Base-by-base conservation (phyloP, 208 protist genomes). In the Kentomonas sorsogonicus region DNA sequence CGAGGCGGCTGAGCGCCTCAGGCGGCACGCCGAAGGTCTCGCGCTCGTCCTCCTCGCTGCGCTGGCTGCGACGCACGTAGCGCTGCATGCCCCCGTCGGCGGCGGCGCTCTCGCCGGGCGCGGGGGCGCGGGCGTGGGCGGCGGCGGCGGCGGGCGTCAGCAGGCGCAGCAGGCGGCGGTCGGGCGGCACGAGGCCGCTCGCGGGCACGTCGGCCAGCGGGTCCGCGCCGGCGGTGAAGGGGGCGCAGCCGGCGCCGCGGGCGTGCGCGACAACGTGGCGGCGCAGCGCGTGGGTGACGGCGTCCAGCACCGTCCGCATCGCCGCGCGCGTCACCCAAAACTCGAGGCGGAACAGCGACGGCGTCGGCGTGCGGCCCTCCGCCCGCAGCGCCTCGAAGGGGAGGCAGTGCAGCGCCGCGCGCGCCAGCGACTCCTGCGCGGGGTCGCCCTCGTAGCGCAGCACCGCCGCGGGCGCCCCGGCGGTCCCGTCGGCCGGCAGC, bases 351-450 rank as follows among this genome's bases (percentile, higher is more conserved):
- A 70, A 72, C 26, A 76, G 38, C 10, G 20, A 30, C 25, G 15
- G 15, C 31, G 2, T 20, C 7, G 39, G n/a, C 45, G 20, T 47
- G 31, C 15, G 23, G 30, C 34, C 39, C 1, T 27, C n/a, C n/a
- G 63, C 50, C 27, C 47, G 41, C n/a, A 91, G 43, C 10, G 54
- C 73, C 60, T 94, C 88, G 58, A 94, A 94, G 11, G 84, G 83
- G n/a, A 94, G 65, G 53, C 83, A 94, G 75, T 92, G 84, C 52
- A 91, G 79, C 15, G 83, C 83, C 45, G 77, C 76, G 11, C 75
- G 68, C 7, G 71, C 79, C 6, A 94, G 60, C 41, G 74, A 60
- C 51, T 82, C 75, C 25, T 56, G 62, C 3, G 66, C 70, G 4
- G 52, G 40, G n/a, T 80, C 73, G 0, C 86, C 86, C 10, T 72